Base-by-base conservation (phyloP, 2,329 filamentous ascomycete genomes). In the Biscogniauxia mediterranea region DNA sequence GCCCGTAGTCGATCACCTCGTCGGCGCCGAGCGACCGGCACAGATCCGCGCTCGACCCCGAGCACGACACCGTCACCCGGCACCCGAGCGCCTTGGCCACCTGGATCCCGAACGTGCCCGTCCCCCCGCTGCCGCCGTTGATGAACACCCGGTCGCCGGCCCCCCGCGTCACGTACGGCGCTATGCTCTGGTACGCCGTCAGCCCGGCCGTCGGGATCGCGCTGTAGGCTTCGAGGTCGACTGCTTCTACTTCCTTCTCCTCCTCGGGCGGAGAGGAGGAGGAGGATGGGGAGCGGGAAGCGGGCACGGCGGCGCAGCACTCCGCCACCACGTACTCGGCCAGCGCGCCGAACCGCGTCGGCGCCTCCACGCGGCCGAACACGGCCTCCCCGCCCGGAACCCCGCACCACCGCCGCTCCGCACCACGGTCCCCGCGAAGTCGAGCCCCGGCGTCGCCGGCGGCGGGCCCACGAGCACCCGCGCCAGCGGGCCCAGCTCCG, bases 41-140 rank as follows among this genome's bases (percentile, higher is more conserved):
- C 1, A 89, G 71, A 52, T 83, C 80, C 0, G 81, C 76, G 70
- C 89, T 90, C 5, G 71, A 71, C 0, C 76, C 78, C 9, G 86
- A 89, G 68, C 87, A 90, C 4, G 80, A 81, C 1, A 79, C 78
- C 1, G 82, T 84, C 32, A 90, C 87, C 63, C 82, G 76, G 65
- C 83, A 87, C 0, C 86, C 86, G 3, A 85, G 68, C 0, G 77
- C 76, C 70, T 88, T 89, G 8, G 86, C 87, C 52, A 89, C 81
- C 69, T 90, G 87, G 57, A 90, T 84, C 0, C 79, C 82, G 60
- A 81, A 88, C 0, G 81, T 79, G 0, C 88, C 88, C 0, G 79
- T 82, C 0, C 87, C 87, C 9, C 88, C 88, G 5, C 81, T 85
- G 0, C 86, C 86, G 13, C 86, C 87, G 65, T 89, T 89, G 71